Evolutionary conservation across 805 yeast species (phyloP), one percentile per base, ranked within the genome.

Genomic region (Candida suzukii): DNA sequence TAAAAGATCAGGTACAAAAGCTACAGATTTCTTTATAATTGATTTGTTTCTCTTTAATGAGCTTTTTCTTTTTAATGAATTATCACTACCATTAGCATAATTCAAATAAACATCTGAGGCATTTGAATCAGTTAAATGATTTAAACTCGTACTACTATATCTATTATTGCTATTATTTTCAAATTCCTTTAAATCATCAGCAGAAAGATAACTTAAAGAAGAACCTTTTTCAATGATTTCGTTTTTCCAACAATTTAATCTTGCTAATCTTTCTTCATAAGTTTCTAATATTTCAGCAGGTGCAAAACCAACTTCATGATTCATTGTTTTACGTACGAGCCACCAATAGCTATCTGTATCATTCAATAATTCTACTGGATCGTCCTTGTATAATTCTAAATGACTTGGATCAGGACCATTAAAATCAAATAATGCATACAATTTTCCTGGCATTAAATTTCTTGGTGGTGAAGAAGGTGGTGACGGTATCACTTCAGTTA

Each of bases 261-360:
- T 71, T 0, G 99, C 99, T 41, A 93, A 64, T 44, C 98, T 70
- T 62, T 93, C 99, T 37, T 80, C 83, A 46, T 86, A 88, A 0
- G 96, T 87, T 61, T 93, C 99, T 29, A 93, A 66, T 43, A 93
- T 78, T 59, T 93, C 99, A 1, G 97, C 98, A 1, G 99, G 99
- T 2, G 95, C 95, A 67, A 90, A 93, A 1, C 99, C 99, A 40
- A 91, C 79, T 45, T 47, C 51, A 11, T 44, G 46, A 45, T 63
- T 66, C 13, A 60, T 55, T 37, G 66, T 43, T 43, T 74, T 71
- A 24, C 67, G 60, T 24, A 93, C 91, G 11, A 91, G 68, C 98
- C 99, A 93, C 99, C 99, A 93, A 63, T 93, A 93, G 46, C 86
- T 75, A 62, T 93, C 96, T 38, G 84, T 80, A 56, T 93, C 99